These are phyloP conservation scores for Inosperma sp. DNA, from an alignment of 768 basidiomycete species.

Conservation along the genomic window DNA sequence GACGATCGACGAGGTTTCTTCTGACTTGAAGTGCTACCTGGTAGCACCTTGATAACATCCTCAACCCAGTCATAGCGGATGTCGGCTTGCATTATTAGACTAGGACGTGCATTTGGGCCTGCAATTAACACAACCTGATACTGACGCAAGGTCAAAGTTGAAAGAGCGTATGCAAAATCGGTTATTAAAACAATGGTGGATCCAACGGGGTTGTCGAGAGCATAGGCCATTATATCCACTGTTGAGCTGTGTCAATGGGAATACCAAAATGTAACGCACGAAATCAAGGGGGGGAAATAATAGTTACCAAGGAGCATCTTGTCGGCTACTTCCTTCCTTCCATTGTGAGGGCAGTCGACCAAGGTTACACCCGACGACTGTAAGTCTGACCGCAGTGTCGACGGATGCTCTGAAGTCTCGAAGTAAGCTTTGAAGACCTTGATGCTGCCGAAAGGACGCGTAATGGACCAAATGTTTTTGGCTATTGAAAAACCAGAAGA, in stretches of 20 bases:
- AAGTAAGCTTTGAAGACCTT: slow-evolving; percentile 32
- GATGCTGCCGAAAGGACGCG: slow-evolving; percentile 27
- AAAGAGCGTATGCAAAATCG: slow-evolving; percentile 41
- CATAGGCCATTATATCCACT: slow-evolving; percentile 28
- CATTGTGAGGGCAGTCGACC: slow-evolving; percentile 35
- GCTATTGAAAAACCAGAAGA: slow-evolving; percentile 26
- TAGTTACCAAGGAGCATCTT: slow-evolving; percentile 47
- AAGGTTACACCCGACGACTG: slow-evolving; percentile 46
- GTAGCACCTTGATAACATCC: slow-evolving; percentile 37
- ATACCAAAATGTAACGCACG: background rate
- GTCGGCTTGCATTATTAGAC: slow-evolving; percentile 44
- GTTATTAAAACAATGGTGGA: slow-evolving; percentile 45
- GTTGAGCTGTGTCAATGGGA: background rate
- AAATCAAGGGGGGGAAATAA: background rate
- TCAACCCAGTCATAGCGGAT: slow-evolving; percentile 42
- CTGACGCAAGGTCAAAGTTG: slow-evolving; percentile 34
- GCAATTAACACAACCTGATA: slow-evolving; percentile 38
- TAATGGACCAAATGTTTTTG: slow-evolving; percentile 24
- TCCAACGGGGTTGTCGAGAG: slow-evolving; percentile 41
- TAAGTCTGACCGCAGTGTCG: slow-evolving; percentile 29
- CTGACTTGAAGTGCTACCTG: no score
- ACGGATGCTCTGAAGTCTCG: slow-evolving; percentile 25
- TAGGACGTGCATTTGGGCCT: slow-evolving; percentile 32
- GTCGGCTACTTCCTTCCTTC: slow-evolving; percentile 38
- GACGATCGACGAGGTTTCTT: no score